Base-by-base conservation (phyloP, 2,329 filamentous ascomycete genomes). In the Trichoderma atroviride region DNA sequence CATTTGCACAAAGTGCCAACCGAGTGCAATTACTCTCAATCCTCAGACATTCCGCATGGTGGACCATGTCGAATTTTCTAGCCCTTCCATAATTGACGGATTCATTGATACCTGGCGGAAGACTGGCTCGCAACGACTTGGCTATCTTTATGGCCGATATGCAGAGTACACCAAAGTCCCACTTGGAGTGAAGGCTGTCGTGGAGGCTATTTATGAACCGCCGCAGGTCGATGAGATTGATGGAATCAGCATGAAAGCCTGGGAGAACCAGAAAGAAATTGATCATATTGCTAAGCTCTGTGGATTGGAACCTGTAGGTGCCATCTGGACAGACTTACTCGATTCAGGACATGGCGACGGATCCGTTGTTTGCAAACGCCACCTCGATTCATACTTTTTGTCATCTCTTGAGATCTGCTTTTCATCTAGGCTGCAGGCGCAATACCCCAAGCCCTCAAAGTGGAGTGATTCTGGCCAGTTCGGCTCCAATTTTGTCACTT, bases 1-100 rank as follows among this genome's bases (percentile, higher is more conserved):
- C 19, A 98, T 99, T 73, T 99, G 96, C 83, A 96, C 93, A 70
- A 99, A 98, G 79, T 99, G 96, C 75, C 96, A 99, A 78, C 96
- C 96, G 9, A 97, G 95, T 73, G 95, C 96, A 68, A 99, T 99
- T 77, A 97, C 93, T 13, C 83, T 99, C 65, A 94, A 98, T 77
- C 93, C 94, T 5, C 96, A 99, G 79, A 86, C 91, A 24, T 99
- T 95, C 79, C 93, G 96, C 63, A 97, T 96, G 92, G 94, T 99
- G 4, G 96, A 99, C 76, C 96, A 99, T 79, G 96, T 99, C 72
- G 96, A 99, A 80, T 98, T 99, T 78, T 90, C 95, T 1, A 91
- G 92, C 1, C 90, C 93, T 3, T 86, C 89, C 66, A 88, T 98
- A 40, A 92, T 98, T 75, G 92, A 99, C 78, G 89, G 88, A n/a